Evolutionary conservation across 257 asterid species (phyloP).

Genomic region (Solanum pinnatisectum): DNA sequence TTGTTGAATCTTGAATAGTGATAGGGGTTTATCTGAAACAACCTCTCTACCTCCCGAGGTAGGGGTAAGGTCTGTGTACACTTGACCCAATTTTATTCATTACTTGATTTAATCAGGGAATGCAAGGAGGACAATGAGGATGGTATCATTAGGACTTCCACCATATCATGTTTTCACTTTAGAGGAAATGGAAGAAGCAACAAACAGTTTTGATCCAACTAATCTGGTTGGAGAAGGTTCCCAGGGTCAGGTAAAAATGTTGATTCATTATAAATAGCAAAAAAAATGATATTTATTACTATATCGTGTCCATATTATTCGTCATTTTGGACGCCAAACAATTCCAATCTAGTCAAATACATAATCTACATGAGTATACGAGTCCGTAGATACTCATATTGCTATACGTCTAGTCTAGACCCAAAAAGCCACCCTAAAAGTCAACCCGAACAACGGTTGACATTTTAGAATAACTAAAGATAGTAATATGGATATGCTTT

Average conservation of each 20-base stretch:
- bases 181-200: constrained; percentile 93
- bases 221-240: constrained; percentile 80
- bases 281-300: neutral
- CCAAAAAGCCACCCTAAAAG: neutral
- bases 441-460: neutral
- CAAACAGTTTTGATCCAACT: constrained; percentile 65
- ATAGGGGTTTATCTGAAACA: neutral
- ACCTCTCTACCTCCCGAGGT: neutral
- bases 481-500: neutral
- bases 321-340: neutral
- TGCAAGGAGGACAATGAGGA: constrained; percentile 59
- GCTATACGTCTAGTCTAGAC: neutral
- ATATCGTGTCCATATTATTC: neutral
- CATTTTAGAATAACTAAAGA: neutral
- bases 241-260: constrained; percentile 64
- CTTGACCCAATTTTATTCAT: no score
- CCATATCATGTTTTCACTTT: constrained; percentile 80
- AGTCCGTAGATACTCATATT: neutral
- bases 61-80: neutral
- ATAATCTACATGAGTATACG: neutral
- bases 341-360: neutral
- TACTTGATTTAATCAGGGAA: constrained; percentile 30
- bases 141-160: constrained; percentile 76
- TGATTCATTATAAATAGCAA: neutral
- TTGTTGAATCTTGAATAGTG: neutral